A percentile compares a stretch with the other conserved stretches of the same genome.
Evolutionary conservation across 192 early-diverging fungal genomes (phyloP).

Genomic region (Helicostylum pulchrum): DNA sequence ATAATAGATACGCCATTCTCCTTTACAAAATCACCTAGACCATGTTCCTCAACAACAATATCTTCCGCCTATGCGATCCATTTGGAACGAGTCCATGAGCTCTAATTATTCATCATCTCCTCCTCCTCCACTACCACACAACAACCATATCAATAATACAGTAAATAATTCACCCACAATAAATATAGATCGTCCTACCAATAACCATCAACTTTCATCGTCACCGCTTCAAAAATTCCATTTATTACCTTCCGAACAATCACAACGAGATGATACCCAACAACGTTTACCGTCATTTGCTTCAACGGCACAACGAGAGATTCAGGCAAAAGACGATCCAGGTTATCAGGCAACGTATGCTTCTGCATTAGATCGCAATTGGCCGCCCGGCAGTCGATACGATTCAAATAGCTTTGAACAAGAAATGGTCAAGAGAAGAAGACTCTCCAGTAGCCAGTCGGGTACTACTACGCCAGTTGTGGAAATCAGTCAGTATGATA

Average conservation of each 20-base stretch:
- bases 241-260: too few relatives aligned
- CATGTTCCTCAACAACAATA: neutral
- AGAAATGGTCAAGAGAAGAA: slow-evolving; percentile 6
- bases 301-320: neutral
- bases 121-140: neutral
- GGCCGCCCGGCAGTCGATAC: slow-evolving; percentile 18
- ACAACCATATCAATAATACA: neutral
- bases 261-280: slow-evolving; percentile 5
- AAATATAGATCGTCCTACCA: too few relatives aligned
- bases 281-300: neutral
- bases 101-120: slow-evolving; percentile 1
- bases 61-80: slow-evolving; percentile 14
- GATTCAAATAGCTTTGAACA: slow-evolving; percentile 3
- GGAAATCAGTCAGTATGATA: neutral
- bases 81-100: slow-evolving; percentile 3
- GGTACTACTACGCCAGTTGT: neutral
- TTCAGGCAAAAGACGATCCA: slow-evolving; percentile 4
- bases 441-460: neutral
- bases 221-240: slow-evolving; percentile 2
- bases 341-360: neutral
- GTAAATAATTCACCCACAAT: too few relatives aligned
- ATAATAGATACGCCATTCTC: slow-evolving; percentile 10
- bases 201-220: too few relatives aligned
- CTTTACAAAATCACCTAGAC: slow-evolving; percentile 12
- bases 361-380: slow-evolving; percentile 10